Base-by-base conservation (phyloP, 1,139 yeast species). In the Yamadazyma diddensiae region DNA sequence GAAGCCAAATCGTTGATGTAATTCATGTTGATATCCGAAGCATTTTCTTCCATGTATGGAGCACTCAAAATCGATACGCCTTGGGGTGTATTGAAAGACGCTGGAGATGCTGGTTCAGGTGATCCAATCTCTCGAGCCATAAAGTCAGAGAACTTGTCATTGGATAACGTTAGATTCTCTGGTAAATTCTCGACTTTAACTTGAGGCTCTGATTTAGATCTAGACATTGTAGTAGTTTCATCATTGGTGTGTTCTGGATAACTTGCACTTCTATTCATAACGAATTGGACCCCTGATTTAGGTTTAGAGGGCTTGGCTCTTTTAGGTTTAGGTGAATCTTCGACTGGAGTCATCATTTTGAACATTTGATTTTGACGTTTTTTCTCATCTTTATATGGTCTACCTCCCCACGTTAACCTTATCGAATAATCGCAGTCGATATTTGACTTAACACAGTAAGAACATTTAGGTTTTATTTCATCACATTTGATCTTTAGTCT, bases 391-490 rank as follows among this genome's bases (percentile, higher is more conserved):
- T 62, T 62, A 41, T 65, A 77, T 0, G 86, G 87, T 31, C 90
- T 55, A 0, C 92, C 92, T 15, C 90, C 92, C 94, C 94, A 84
- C 0, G 79, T 74, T 25, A 84, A 60, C 42, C 70, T 76, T 16
- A 82, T 48, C 3, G 82, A 64, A 47, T 84, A 84, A 47, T 82
- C 90, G 55, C 94, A 84, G 1, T 52, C 42, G 8, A 58, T 46
- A 3, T 59, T 55, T 2, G 70, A 58, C 37, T 73, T 76, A 4
- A 54, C 31, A 50, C 95, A 86, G 41, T 75, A 67, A 1, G 73
- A 55, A 47, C 95, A 85, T 0, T 52, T 40, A 0, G 95, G 95
- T 42, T 78, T 76, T 17, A 35, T 47, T 45, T 86, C 94, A 47
- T 82, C 83, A 50, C 95, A 86, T 49, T 83, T 82, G 31, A 81